Base-by-base conservation (phyloP, 306 rosid species). In the Albizia julibrissin region DNA sequence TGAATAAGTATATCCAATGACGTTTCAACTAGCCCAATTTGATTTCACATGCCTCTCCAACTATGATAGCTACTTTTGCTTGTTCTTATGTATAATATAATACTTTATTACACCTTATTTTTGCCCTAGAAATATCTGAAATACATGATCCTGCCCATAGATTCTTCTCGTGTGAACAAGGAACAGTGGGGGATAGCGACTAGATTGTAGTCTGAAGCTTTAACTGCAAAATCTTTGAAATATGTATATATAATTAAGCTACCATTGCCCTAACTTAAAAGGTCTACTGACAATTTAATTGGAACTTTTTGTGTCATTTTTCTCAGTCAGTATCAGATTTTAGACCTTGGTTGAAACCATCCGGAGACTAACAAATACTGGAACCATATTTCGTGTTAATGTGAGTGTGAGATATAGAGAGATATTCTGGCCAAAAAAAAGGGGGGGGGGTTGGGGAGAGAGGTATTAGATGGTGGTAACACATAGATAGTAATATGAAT, bases 101-200 rank as follows among this genome's bases (percentile, higher is more conserved):
- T 58, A 56, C 62, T 56, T 9, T n/a, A 58, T 58, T 22, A 58
- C 65, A 3, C 58, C 69, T 75, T 26, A 62, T 56, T 78, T 81
- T 66, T 75, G 72, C 73, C 75, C 70, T 58, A 72, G 86, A 64
- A 64, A 6, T 64, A 29, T 64, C 37, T 12, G 4, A 26, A 61
- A 13, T 61, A 61, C 37, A 31, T 15, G 11, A 14, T 5, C 69
- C 40, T 15, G 15, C 69, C n/a, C 69, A 2, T 64, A 64, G 69
- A 64, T 64, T 64, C 82, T 84, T 79, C 79, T 84, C 91, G 83
- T 92, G 92, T 88, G 92, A 92, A 80, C 59, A 39, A 83, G 81
- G 83, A 31, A 68, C 52, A 82, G 81, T 33, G 65, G 67, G 67
- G 68, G 80, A 82, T 42, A 72, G 78, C 59, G 86, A 87, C 85